Base-by-base conservation (phyloP, 2,329 filamentous ascomycete species). In the Aureobasidium zeae region DNA sequence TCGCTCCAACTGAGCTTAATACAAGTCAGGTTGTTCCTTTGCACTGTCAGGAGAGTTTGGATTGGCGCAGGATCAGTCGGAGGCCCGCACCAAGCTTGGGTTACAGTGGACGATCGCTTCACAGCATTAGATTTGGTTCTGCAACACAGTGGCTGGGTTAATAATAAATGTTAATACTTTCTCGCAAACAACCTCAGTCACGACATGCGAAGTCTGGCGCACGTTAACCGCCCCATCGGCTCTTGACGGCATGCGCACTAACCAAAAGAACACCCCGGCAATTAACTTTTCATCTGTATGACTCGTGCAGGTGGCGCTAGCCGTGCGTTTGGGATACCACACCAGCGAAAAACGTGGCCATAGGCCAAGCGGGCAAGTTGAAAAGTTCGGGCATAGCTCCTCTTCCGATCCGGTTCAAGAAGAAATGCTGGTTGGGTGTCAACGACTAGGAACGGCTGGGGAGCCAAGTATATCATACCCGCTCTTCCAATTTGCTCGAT, bases 21-120 rank as follows among this genome's bases (percentile, higher is more conserved):
- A 41, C 19, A 22, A 41, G 37, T 41, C 37, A 41, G 37, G 37
- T 32, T 25, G n/a, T n/a, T 25, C 37, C 26, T 26, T 39, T 26
- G 35, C 35, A 28, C 24, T n/a, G 26, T 30, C 36, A 32, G 17
- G 28, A 31, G 25, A 25, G 37, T 41, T 41, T 32, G n/a, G 28
- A 25, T n/a, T n/a, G 24, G 37, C 37, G 28, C 21, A 41, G 37
- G 37, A 41, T 41, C 37, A 41, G 29, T 21, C 9, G 10, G 28
- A 32, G 37, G 37, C 15, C 28, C 37, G 37, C 28, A 41, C 37
- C n/a, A n/a, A n/a, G n/a, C n/a, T n/a, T n/a, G n/a, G n/a, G n/a
- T n/a, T n/a, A n/a, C n/a, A n/a, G n/a, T 17, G 21, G 26, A 22
- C 37, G 37, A 41, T 41, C 26, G 37, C 15, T 20, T 8, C 28